phyloP scores from a whole-genome alignment of 352 stramenopile genomes.

The Phytophthora foliorum region DNA sequence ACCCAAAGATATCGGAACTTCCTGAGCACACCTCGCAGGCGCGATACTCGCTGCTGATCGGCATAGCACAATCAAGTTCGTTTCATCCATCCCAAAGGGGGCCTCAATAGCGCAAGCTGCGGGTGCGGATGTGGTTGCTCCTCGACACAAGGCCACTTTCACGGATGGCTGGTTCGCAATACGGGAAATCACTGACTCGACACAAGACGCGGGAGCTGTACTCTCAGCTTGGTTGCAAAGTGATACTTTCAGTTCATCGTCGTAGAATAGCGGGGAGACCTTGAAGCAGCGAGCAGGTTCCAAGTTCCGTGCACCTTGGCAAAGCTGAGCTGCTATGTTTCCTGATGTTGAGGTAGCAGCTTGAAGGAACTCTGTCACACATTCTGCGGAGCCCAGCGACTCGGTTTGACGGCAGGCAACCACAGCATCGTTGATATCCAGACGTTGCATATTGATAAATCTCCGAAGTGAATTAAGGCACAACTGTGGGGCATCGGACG shows the following conservation, averaged over 20 bases:
- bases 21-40: slow-evolving; percentile 53
- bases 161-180: slow-evolving; percentile 17
- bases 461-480: slow-evolving; percentile 42
- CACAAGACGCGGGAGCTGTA: slow-evolving; percentile 49
- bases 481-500: slow-evolving; percentile 29
- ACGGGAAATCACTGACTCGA: slow-evolving; percentile 25
- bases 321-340: slow-evolving; percentile 32
- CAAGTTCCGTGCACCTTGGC: slow-evolving; percentile 29
- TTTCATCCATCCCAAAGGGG: slow-evolving; percentile 53
- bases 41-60: slow-evolving; percentile 31
- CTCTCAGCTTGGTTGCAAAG: slow-evolving; percentile 53
- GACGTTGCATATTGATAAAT: slow-evolving; percentile 36
- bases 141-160: slow-evolving; percentile 46
- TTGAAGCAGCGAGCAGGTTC: slow-evolving; percentile 53
- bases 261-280: slow-evolving; percentile 41
- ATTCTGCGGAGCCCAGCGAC: slow-evolving; percentile 34
- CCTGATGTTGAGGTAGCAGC: background rate
- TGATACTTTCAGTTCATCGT: slow-evolving; percentile 43
- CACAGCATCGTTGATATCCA: slow-evolving; percentile 35
- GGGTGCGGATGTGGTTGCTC: slow-evolving; percentile 38
- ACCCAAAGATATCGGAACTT: slow-evolving; percentile 31
- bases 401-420: slow-evolving; percentile 31
- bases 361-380: slow-evolving; percentile 33
- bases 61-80: slow-evolving; percentile 52
- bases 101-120: slow-evolving; percentile 45